These are phyloP conservation scores for Xylaria sp. DNA, from an alignment of 2,329 filamentous ascomycete species.

Conservation along the genomic window DNA sequence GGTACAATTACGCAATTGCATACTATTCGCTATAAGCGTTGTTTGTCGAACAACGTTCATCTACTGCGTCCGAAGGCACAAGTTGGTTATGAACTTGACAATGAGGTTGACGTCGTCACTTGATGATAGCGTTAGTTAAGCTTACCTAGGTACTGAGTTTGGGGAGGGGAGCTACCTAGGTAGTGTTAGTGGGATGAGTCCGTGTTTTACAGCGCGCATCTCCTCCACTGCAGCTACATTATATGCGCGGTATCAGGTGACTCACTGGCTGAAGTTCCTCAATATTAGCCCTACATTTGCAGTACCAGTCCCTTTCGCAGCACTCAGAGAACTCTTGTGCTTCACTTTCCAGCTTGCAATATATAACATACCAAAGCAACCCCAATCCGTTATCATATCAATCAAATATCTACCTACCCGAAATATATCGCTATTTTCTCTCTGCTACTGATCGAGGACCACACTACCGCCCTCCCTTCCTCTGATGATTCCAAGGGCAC, in stretches of 20 bases:
- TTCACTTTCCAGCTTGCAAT: too few species aligned
- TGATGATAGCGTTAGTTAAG: background rate
- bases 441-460: too few species aligned
- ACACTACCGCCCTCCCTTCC: too few species aligned
- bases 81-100: background rate
- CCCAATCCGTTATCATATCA: too few species aligned
- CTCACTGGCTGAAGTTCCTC: too few species aligned
- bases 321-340: too few species aligned
- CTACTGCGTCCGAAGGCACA: background rate
- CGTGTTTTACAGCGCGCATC: slow-evolving; percentile 27
- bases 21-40: background rate
- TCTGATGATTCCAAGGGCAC: too few species aligned
- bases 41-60: background rate
- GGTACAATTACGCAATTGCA: slow-evolving; percentile 1
- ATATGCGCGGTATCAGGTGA: slow-evolving; percentile 45
- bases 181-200: slow-evolving; percentile 9
- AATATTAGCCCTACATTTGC: too few species aligned
- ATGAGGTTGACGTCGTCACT: slow-evolving; percentile 10
- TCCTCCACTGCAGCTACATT: slow-evolving; percentile 21
- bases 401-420: too few species aligned
- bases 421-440: too few species aligned
- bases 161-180: background rate
- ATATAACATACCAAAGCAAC: too few species aligned
- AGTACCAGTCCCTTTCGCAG: too few species aligned
- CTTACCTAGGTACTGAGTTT: slow-evolving; percentile 5